phyloP scores from a whole-genome alignment of 257 asterid species.

The Marsdenia floribunda region DNA sequence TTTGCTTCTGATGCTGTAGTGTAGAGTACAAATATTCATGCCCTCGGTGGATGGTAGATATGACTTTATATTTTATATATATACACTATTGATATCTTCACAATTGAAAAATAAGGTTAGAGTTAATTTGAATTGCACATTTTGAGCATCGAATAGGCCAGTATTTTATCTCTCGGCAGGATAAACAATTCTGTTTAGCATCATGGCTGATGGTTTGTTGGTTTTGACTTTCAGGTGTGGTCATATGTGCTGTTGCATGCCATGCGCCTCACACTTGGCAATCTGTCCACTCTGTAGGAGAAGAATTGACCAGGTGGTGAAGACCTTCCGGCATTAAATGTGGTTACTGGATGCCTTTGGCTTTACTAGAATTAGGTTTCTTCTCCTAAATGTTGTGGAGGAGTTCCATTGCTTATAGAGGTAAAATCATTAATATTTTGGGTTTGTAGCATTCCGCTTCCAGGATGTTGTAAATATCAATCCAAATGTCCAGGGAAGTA shows the following conservation, averaged over 20 bases:
- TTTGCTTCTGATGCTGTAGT: not conserved
- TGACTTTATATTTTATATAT: not conserved
- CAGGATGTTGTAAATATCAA: not conserved
- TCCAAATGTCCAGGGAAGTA: not conserved
- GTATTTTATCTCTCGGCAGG: not conserved
- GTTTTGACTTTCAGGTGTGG: conserved; percentile 73
- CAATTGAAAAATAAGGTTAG: not conserved
- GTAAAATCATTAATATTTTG: not conserved
- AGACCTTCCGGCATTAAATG: conserved; percentile 76
- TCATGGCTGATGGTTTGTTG: conserved; percentile 1
- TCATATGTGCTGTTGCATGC: conserved; percentile 95
- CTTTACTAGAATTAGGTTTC: not conserved
- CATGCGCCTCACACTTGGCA: conserved; percentile 82
- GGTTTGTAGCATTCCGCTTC: not conserved
- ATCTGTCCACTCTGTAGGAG: conserved; percentile 91
- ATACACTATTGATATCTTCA: not conserved
- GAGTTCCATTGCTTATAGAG: conserved; percentile 3
- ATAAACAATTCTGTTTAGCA: not conserved
- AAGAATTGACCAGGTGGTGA: conserved; percentile 69
- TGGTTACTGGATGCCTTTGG: not conserved
- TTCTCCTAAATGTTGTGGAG: not conserved
- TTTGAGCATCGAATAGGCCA: not conserved
- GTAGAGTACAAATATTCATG: not conserved
- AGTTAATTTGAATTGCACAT: not conserved
- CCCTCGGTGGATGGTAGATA: not conserved